Evolutionary conservation across 257 asterid species (phyloP).

Genomic region (Gentiana macrophylla): DNA sequence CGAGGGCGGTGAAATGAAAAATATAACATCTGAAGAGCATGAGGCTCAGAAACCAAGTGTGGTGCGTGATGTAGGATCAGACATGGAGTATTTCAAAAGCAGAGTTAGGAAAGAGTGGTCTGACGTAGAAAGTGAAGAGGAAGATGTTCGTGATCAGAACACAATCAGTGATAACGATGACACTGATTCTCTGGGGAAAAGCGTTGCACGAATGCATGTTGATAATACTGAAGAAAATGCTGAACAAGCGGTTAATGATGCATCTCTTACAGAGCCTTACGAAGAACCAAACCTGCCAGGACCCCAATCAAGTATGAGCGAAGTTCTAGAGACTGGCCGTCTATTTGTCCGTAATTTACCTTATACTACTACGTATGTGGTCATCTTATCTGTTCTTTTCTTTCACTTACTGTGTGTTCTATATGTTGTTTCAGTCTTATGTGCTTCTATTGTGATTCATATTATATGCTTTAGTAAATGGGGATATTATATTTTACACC

Average conservation of each 20-base stretch:
- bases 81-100: conserved; percentile 71
- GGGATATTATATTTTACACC: too few relatives aligned
- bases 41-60: conserved; percentile 22
- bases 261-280: conserved; percentile 23
- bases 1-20: conserved; percentile 25
- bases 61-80: conserved; percentile 45
- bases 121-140: conserved; percentile 55
- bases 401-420: background rate
- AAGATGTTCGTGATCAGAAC: conserved; percentile 22
- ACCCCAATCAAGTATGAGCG: conserved; percentile 32
- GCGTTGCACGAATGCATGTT: conserved; percentile 13
- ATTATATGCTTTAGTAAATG: too few relatives aligned
- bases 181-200: conserved; percentile 17
- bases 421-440: background rate
- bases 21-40: conserved; percentile 17
- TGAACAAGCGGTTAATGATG: conserved; percentile 25
- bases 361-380: conserved; percentile 67
- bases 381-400: background rate
- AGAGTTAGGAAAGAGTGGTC: conserved; percentile 59
- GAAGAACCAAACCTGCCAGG: conserved; percentile 17
- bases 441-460: background rate
- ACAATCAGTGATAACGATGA: conserved; percentile 19
- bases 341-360: conserved; percentile 84
- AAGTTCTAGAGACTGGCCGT: conserved; percentile 51
- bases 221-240: conserved; percentile 24